Evolutionary conservation across 352 stramenopile genomes (phyloP), one percentile per base, ranked within the genome.

Genomic region (Globisporangium apiculatum): DNA sequence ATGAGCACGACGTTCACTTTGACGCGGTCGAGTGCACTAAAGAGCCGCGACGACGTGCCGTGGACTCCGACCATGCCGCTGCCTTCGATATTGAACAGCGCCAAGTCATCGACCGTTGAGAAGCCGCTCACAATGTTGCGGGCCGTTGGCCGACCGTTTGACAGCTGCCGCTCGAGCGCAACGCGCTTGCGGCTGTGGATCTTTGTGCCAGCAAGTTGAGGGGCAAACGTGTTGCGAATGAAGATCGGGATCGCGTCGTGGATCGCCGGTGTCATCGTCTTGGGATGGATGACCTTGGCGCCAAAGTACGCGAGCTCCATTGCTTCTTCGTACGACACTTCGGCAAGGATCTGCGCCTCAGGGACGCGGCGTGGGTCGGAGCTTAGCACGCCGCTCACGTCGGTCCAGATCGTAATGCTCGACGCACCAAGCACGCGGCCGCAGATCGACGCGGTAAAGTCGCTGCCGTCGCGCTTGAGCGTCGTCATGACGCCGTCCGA

Each of bases 271-370:
- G 76, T 86, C 96, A 99, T 98, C 38, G 96, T 97, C 81, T 98
- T 98, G 6, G 96, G 96, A 67, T 99, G 96, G 15, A 99, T 87
- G 40, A 98, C 96, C 70, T 99, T 98, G 12, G 97, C 97, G 35
- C 97, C 97, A 71, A 99, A 99, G 69, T 98, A 98, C 8, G 96
- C 96, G 36, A 99, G 78, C 74, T 99, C 97, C 91, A 99, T 98
- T 42, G 97, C 97, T 72, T 99, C 96, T 66, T 98, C 94, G 74
- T 98, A 99, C 37, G 85, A 97, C 15, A 99, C 79, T 66, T 98
- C 83, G 14, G 77, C 65, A 11, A 98, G 69, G 46, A 95, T 91
- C 58, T 86, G 83, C 5, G 94, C 94, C 60, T 96, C 85, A 3
- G 94, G 93, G 31, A 99, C 97, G 56, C 94, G 79, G 55, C 95